phyloP scores from a whole-genome alignment of 2,329 filamentous ascomycete species.

The Emergomyces orientalis region DNA sequence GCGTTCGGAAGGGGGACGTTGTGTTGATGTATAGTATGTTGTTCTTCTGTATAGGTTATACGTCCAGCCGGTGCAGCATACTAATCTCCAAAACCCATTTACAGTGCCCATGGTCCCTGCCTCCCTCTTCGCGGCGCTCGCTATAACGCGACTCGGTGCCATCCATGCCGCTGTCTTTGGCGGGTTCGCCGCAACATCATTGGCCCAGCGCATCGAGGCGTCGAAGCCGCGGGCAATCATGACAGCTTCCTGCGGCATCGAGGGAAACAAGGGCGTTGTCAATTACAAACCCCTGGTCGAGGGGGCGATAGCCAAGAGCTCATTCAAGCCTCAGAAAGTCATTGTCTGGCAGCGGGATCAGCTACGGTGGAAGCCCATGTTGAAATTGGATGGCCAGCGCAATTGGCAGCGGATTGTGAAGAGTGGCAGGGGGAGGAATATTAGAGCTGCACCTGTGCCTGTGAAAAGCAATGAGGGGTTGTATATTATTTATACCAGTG shows the following conservation, averaged over 20 bases:
- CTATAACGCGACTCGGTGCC: conserved; percentile 70
- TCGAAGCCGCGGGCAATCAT: conserved; percentile 66
- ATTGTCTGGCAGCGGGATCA: conserved; percentile 80
- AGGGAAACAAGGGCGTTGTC: conserved; percentile 70
- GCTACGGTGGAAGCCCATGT: conserved; percentile 61
- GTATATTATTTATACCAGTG: conserved; percentile 86
- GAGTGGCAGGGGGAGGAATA: conserved; percentile 56
- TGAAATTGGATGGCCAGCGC: conserved; percentile 58
- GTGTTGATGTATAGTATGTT: conserved; percentile 77
- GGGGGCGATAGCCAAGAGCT: conserved; percentile 58
- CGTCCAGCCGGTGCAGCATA: background rate
- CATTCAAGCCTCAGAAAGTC: conserved; percentile 61
- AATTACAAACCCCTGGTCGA: conserved; percentile 69
- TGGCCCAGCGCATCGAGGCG: conserved; percentile 82
- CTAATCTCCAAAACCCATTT: conserved; percentile 3
- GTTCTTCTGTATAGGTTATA: background rate
- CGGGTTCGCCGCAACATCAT: conserved; percentile 70
- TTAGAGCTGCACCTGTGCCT: conserved; percentile 66
- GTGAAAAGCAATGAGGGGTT: conserved; percentile 67
- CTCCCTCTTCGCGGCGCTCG: conserved; percentile 76
- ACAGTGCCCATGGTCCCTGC: conserved; percentile 92
- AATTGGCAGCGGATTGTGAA: conserved; percentile 71
- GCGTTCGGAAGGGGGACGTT: conserved; percentile 72
- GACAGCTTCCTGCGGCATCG: conserved; percentile 86
- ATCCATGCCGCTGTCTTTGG: conserved; percentile 91